Percentiles rank a stretch among this genome's conserved stretches.
Evolutionary conservation across 208 protist species (phyloP).

Genomic region (Perkinsela sp.): DNA sequence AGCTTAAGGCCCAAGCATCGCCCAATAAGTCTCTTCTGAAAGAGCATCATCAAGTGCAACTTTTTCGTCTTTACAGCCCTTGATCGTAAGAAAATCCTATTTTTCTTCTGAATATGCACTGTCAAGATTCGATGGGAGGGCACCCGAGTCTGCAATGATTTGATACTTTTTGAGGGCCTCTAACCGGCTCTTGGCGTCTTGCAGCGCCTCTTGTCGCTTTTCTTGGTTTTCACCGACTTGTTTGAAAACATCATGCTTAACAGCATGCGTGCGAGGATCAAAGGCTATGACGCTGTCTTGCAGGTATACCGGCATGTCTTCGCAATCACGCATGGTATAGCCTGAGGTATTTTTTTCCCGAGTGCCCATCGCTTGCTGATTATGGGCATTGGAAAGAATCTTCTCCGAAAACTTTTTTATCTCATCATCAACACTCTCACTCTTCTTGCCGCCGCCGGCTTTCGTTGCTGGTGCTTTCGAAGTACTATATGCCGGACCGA

Average conservation of each 20-base stretch:
- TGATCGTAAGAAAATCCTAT: too few species aligned
- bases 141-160: background rate
- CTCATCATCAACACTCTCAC: background rate
- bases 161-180: background rate
- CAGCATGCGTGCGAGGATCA: background rate
- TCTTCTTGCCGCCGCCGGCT: background rate
- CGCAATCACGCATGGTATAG: background rate
- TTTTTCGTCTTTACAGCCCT: too few species aligned
- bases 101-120: background rate
- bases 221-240: background rate
- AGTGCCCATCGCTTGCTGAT: background rate
- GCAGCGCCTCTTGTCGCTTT: background rate
- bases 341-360: background rate
- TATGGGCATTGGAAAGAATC: background rate
- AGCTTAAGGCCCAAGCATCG: too few species aligned
- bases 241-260: background rate
- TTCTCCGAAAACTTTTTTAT: background rate
- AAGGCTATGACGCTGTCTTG: background rate
- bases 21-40: too few species aligned
- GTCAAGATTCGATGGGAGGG: background rate
- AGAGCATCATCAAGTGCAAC: too few species aligned
- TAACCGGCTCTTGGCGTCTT: background rate
- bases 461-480: background rate
- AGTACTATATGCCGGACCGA: background rate
- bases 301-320: background rate